Percentiles rank a stretch among this genome's conserved stretches.
Conservation (phyloP, 2,329 filamentous ascomycete species). For the Zymoseptoria passerinii region DNA sequence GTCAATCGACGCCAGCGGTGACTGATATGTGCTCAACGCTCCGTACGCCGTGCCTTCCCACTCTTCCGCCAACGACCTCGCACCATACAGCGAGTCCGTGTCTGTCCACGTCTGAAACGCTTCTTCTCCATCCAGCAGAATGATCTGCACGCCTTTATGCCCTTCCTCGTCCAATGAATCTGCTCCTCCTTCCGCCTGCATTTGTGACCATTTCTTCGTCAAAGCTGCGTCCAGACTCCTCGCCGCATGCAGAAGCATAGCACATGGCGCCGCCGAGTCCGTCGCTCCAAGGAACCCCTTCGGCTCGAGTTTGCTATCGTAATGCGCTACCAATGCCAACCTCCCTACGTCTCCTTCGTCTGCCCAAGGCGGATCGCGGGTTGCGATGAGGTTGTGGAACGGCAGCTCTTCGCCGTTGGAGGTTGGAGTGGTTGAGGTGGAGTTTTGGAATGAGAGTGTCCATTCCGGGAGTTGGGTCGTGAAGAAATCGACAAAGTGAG, state of each 20-base stretch:
- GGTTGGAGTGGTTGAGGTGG: slow-evolving; percentile 72
- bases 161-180: slow-evolving; percentile 52
- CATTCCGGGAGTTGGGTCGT: slow-evolving; percentile 63
- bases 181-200: slow-evolving; percentile 45
- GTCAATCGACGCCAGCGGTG: slow-evolving; percentile 67
- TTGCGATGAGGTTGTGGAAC: slow-evolving; percentile 80
- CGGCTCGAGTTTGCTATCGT: slow-evolving; percentile 75
- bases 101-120: slow-evolving; percentile 75
- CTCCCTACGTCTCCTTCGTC: slow-evolving; percentile 64
- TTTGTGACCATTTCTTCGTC: slow-evolving; percentile 70
- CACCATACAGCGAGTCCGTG: slow-evolving; percentile 79
- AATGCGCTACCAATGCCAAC: slow-evolving; percentile 85
- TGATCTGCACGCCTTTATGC: slow-evolving; percentile 75
- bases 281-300: slow-evolving; percentile 86
- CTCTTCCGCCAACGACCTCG: slow-evolving; percentile 64
- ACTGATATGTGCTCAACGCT: slow-evolving; percentile 65
- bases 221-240: slow-evolving; percentile 71
- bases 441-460: slow-evolving; percentile 79
- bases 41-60: slow-evolving; percentile 70
- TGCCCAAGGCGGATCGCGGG: slow-evolving; percentile 79
- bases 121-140: slow-evolving; percentile 90
- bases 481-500: slow-evolving; percentile 83
- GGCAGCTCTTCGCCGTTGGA: slow-evolving; percentile 64
- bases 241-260: slow-evolving; percentile 82
- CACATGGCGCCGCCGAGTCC: slow-evolving; percentile 89